A percentile compares a stretch with the other conserved stretches of the same genome.
These are phyloP conservation scores for Starmerella gropengiesseri DNA, from an alignment of 805 yeast species.

Conservation along the genomic window DNA sequence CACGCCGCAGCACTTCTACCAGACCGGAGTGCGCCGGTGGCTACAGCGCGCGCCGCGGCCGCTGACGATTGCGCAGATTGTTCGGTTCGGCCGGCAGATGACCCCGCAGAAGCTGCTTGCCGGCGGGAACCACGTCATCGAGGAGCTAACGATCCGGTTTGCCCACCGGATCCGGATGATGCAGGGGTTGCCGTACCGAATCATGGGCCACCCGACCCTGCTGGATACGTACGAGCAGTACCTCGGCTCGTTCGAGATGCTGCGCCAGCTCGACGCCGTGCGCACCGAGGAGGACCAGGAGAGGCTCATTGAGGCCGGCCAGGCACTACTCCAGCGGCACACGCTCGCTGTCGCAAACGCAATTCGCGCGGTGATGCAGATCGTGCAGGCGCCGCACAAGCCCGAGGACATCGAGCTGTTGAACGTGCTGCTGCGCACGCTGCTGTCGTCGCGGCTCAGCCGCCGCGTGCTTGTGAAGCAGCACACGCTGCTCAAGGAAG, in stretches of 20 bases:
- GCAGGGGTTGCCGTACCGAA: conserved; percentile 72
- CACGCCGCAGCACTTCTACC: conserved; percentile 73
- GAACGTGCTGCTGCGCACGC: conserved; percentile 63
- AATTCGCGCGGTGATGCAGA: conserved; percentile 87
- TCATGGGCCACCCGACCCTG: conserved; percentile 74
- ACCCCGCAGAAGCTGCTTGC: conserved; percentile 66
- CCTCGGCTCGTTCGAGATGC: conserved; percentile 74
- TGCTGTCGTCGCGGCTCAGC: conserved; percentile 77
- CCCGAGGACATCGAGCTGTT: conserved; percentile 50
- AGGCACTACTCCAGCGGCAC: conserved; percentile 59
- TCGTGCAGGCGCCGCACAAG: conserved; percentile 33
- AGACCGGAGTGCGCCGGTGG: conserved; percentile 55
- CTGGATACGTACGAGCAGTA: conserved; percentile 83
- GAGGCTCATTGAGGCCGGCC: conserved; percentile 53
- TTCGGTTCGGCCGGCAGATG: conserved; percentile 73
- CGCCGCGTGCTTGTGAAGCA: conserved; percentile 87
- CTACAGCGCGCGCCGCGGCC: conserved; percentile 67
- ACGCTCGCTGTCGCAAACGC: conserved; percentile 72
- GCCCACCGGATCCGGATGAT: conserved; percentile 70
- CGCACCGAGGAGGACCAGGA: conserved; percentile 64
- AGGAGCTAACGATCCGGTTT: conserved; percentile 74
- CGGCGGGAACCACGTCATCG: conserved; percentile 79
- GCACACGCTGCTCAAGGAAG: conserved; percentile 67
- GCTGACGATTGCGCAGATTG: conserved; percentile 77
- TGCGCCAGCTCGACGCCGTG: conserved; percentile 62